Conservation (phyloP, 148 eudicot species). For the Amaranthus cruentus region DNA sequence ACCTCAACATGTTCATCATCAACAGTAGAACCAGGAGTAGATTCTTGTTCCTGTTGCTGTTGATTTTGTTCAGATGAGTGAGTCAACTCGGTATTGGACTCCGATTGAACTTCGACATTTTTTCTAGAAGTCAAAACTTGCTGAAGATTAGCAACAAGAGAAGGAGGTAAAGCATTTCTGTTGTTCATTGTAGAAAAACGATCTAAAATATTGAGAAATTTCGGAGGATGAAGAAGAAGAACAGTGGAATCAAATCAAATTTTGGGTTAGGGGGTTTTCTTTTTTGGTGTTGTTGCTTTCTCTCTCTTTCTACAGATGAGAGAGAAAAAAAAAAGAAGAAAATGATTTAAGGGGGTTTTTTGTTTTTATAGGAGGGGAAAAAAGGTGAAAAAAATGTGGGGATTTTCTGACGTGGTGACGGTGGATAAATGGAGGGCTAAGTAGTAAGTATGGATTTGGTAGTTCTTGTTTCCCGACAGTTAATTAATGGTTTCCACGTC, state of each 20-base stretch:
- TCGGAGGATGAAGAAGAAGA: neutral
- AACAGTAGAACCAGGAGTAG: conserved; percentile 9
- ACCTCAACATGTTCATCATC: neutral
- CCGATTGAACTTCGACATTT: conserved; percentile 21
- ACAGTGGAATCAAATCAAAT: neutral
- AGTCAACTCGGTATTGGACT: conserved; percentile 19
- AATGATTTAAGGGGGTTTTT: neutral
- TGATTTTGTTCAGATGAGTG: neutral
- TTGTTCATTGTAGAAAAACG: conserved; percentile 23
- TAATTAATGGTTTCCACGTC: no score
- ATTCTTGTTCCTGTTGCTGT: neutral
- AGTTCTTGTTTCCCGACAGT: no score
- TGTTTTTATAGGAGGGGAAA: neutral
- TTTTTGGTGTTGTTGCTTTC: neutral
- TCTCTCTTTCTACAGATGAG: neutral
- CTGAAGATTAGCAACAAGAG: conserved; percentile 62
- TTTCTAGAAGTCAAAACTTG: conserved; percentile 38
- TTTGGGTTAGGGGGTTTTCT: neutral
- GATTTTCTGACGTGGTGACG: neutral
- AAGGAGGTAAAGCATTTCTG: conserved; percentile 48
- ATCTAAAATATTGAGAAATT: neutral
- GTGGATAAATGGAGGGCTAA: neutral
- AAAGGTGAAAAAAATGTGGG: neutral
- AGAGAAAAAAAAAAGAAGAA: conserved; percentile 1
- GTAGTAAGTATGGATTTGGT: no score